Evolutionary conservation across 225 moss, liverwort and hornwort genomes (phyloP), one percentile per base, ranked within the genome.

Genomic region (Physcomitrellopsis africana): DNA sequence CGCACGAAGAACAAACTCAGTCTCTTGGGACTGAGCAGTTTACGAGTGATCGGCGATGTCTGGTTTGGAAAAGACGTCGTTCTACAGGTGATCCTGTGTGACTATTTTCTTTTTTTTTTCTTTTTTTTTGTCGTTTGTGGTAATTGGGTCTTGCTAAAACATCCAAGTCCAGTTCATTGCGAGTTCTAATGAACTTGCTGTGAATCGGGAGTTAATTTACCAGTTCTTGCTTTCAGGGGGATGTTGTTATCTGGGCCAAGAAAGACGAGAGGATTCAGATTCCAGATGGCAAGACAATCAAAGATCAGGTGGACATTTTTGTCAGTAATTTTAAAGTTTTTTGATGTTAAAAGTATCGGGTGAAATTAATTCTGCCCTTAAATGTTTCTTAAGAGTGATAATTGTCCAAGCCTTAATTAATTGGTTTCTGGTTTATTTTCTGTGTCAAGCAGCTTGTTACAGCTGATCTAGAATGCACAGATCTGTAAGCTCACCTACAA

Each of bases 1-100:
- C 87, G 85, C 48, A 48, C 85, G 56, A 76, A 73, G 52, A 66
- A 86, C 37, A 65, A 17, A 22, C 89, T 86, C 15, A 90, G 82
- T 76, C 82, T 90, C 32, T 32, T 81, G 59, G 76, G 46, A 16
- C 51, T 87, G 29, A 70, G 70, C 53, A 85, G 87, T 70, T 81
- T 90, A 63, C 63, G 78, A 76, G 82, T 37, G 42, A 82, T 90
- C 64, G 89, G 89, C 17, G 87, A 90, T 59, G 81, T 90, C 17
- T 90, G 89, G 89, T 90, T 90, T 48, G 89, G 89, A n/a, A 85
- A 74, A 71, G 82, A 85, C 26, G 76, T 90, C 18, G 70, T 82
- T 62, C 64, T 90, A 22, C 78, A 85, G 88, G 88, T 88, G n/a
- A 63, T 19, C 15, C 3, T 11, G 14, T 75, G 42, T 46, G 32